phyloP scores from a whole-genome alignment of 306 rosid genomes.

The Lotus japonicus region DNA sequence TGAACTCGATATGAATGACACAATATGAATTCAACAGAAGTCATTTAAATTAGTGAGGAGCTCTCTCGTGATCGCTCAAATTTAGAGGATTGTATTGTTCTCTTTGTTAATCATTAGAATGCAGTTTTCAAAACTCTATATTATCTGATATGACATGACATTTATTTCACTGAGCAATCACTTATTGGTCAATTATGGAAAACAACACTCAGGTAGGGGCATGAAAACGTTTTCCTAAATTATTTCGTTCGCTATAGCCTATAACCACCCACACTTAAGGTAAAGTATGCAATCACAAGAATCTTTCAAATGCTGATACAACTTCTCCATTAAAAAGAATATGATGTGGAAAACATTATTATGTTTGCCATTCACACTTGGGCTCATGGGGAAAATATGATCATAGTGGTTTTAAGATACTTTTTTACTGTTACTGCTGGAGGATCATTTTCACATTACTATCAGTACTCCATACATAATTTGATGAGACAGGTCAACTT shows the following conservation, averaged over 20 bases:
- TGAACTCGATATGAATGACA: not conserved
- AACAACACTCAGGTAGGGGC: too few relatives aligned
- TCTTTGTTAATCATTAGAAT: too few relatives aligned
- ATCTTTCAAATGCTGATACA: constrained; percentile 23
- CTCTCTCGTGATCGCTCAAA: too few relatives aligned
- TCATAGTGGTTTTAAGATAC: constrained; percentile 25
- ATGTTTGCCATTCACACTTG: constrained; percentile 30
- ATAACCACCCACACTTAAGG: not conserved
- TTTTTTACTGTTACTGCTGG: constrained; percentile 13
- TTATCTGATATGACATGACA: too few relatives aligned
- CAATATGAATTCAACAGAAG: not conserved
- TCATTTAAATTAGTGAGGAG: not conserved
- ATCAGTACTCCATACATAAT: not conserved
- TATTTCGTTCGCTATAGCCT: not conserved
- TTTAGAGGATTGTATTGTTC: too few relatives aligned
- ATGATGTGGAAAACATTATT: constrained; percentile 29
- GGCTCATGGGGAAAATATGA: constrained; percentile 24
- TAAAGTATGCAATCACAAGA: not conserved
- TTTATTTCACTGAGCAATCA: too few relatives aligned
- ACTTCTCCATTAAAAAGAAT: constrained; percentile 14
- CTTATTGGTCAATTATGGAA: too few relatives aligned
- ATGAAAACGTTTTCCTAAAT: too few relatives aligned
- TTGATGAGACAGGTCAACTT: constrained; percentile 5
- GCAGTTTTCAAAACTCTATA: too few relatives aligned
- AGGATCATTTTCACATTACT: constrained; percentile 11